A percentile compares a stretch with the other conserved stretches of the same genome.
phyloP scores from a whole-genome alignment of 345 rosid species.

The Lenwebbia sp. region DNA sequence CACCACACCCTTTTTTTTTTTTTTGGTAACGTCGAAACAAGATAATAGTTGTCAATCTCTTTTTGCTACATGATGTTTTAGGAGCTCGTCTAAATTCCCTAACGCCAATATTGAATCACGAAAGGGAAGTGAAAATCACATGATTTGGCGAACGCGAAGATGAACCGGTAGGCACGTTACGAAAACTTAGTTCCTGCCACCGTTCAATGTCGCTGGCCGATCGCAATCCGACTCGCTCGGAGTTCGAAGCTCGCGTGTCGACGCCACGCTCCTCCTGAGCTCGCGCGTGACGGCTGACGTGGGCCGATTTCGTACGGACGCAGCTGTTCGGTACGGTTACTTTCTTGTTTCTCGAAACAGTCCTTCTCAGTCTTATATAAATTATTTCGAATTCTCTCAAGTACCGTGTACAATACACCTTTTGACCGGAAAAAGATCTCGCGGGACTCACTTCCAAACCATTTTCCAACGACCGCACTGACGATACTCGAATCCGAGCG shows the following conservation, averaged over 20 bases:
- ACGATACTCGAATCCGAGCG: accelerated
- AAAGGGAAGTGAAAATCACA: too few relatives aligned
- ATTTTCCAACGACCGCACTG: not conserved
- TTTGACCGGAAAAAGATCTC: not conserved
- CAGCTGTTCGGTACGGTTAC: not conserved
- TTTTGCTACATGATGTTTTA: not conserved
- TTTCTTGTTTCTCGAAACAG: not conserved
- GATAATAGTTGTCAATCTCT: not conserved
- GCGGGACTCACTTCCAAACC: not conserved
- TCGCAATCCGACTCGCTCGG: too few relatives aligned
- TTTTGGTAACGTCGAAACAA: not conserved
- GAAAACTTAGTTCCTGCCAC: too few relatives aligned
- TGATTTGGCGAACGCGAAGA: too few relatives aligned
- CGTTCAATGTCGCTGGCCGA: too few relatives aligned
- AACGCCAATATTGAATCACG: too few relatives aligned
- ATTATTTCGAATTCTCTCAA: not conserved
- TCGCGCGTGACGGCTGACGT: too few relatives aligned
- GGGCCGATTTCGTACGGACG: not conserved
- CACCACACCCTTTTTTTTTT: not conserved
- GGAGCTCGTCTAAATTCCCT: not conserved
- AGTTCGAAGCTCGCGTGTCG: too few relatives aligned
- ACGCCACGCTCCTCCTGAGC: too few relatives aligned
- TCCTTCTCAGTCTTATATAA: accelerated
- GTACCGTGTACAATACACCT: too few relatives aligned
- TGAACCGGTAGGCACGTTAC: too few relatives aligned